Base-by-base conservation (phyloP, 2,329 filamentous ascomycete species). In the Diaporthe aspalathi region DNA sequence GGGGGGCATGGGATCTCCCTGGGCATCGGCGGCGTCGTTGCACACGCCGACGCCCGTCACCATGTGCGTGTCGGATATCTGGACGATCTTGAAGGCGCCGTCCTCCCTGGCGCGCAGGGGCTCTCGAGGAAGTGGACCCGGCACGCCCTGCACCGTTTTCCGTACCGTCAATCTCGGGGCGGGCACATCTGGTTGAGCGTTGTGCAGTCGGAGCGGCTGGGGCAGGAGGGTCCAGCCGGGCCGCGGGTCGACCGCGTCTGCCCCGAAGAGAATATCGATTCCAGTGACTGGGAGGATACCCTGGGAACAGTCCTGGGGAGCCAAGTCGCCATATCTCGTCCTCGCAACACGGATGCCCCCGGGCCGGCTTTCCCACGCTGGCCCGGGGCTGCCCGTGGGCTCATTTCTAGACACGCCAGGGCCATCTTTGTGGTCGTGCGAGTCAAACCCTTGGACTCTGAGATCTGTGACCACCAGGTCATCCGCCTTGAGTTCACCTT, bases 191-290 rank as follows among this genome's bases (percentile, higher is more conserved):
- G 77, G 76, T 56, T 76, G 74, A 76, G 74, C 71, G 68, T 79
- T 67, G 43, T 17, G 20, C 49, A 83, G 77, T 73, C 80, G 77
- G 67, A 83, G 81, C 72, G 81, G 73, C 75, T 73, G 75, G 77
- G 22, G 74, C 73, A 81, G 76, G 65, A 81, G 78, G 77, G 75
- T 70, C 78, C 78, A 80, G 70, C 78, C 73, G 72, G 78, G 77
- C 73, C 78, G 77, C 66, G 78, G 78, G 67, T 79, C 76, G 71
- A 80, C 76, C 40, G 78, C 76, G 76, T 79, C 78, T 49, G 72
- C 69, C 50, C 91, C 91, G 77, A 92, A 93, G 5, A 93, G 82
- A 17, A 93, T 85, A 78, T 93, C 91, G 17, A 93, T 84, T 9
- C 88, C 88, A 5, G 90, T 93, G 60, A 93, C 84, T 14, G 20